A percentile compares a stretch with the other conserved stretches of the same genome.
Conservation (phyloP, 2,329 filamentous ascomycete genomes). For the Xylariaceae sp. region DNA sequence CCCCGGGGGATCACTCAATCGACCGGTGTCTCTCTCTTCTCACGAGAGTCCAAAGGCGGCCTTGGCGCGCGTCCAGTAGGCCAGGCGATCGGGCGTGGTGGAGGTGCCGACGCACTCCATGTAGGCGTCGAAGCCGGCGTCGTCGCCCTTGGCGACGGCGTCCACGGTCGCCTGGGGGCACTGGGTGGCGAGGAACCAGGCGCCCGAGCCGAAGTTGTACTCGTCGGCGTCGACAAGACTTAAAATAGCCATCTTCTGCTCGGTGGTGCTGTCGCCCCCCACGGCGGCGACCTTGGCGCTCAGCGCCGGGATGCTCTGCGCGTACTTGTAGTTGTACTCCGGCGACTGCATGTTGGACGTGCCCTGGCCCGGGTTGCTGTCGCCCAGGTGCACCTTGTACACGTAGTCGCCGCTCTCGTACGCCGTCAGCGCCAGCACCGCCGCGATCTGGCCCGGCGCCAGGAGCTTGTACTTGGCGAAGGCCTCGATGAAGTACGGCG, state of each 20-base stretch:
- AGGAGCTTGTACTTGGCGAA: slow-evolving; percentile 52
- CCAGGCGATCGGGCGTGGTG: slow-evolving; percentile 24
- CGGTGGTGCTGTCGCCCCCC: slow-evolving; percentile 11
- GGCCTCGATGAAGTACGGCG: slow-evolving; percentile 44
- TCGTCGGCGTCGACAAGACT: slow-evolving; percentile 38
- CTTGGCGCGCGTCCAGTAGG: slow-evolving; percentile 40
- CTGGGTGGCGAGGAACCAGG: slow-evolving; percentile 43
- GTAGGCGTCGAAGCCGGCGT: slow-evolving; percentile 37
- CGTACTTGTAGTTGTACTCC: slow-evolving; percentile 39
- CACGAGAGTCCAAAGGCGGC: slow-evolving; percentile 37
- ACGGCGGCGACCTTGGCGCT: slow-evolving; percentile 21
- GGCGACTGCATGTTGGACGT: slow-evolving; percentile 52
- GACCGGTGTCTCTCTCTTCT: too few relatives aligned
- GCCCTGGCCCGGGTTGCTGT: slow-evolving; percentile 58
- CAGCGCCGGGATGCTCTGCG: slow-evolving; percentile 33
- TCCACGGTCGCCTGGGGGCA: slow-evolving; percentile 28
- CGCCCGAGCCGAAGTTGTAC: slow-evolving; percentile 45
- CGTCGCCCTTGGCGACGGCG: slow-evolving; percentile 28
- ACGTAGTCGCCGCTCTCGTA: slow-evolving; percentile 64
- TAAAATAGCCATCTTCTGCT: slow-evolving; percentile 33
- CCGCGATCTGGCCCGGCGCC: slow-evolving; percentile 54
- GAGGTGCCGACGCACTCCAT: slow-evolving; percentile 39
- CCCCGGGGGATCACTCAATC: too few relatives aligned
- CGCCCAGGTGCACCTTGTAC: slow-evolving; percentile 64
- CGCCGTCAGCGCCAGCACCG: slow-evolving; percentile 61